phyloP scores from a whole-genome alignment of 371 early-diverging fungal genomes.

The Capillidium rhysosporum region DNA sequence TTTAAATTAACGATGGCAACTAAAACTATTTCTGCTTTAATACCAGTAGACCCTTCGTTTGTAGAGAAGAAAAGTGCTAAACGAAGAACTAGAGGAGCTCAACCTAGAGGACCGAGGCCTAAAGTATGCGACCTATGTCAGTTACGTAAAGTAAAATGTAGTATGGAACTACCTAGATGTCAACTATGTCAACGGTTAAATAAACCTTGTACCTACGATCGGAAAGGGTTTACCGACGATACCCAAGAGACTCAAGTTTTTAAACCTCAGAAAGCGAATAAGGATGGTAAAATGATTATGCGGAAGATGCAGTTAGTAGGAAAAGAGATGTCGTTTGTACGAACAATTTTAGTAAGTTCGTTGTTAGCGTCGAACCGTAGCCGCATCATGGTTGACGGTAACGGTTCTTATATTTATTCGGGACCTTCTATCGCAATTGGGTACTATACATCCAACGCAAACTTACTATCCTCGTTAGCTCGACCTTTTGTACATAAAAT shows the following conservation, averaged over 20 bases:
- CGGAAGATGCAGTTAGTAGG: background rate
- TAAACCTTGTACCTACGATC: constrained; percentile 3
- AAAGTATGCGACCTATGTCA: constrained; percentile 4
- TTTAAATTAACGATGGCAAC: too few relatives aligned
- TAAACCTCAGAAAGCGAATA: background rate
- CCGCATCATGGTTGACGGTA: background rate
- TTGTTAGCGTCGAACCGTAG: background rate
- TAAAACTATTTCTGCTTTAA: too few relatives aligned
- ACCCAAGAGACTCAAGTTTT: background rate
- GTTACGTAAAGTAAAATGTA: constrained; percentile 3
- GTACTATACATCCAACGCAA: background rate
- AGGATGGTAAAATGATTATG: background rate
- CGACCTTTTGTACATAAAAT: background rate
- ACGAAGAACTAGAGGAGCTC: constrained; percentile 1
- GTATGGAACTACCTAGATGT: background rate
- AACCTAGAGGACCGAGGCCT: background rate
- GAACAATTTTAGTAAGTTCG: background rate
- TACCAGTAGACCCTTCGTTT: too few relatives aligned
- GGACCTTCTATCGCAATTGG: background rate
- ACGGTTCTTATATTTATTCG: background rate
- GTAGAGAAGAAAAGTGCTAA: background rate
- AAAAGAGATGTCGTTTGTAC: background rate
- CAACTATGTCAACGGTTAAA: background rate
- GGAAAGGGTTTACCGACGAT: background rate
- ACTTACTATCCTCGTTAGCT: background rate